Conservation (phyloP, 2,329 filamentous ascomycete species). For the Truncatella angustata region DNA sequence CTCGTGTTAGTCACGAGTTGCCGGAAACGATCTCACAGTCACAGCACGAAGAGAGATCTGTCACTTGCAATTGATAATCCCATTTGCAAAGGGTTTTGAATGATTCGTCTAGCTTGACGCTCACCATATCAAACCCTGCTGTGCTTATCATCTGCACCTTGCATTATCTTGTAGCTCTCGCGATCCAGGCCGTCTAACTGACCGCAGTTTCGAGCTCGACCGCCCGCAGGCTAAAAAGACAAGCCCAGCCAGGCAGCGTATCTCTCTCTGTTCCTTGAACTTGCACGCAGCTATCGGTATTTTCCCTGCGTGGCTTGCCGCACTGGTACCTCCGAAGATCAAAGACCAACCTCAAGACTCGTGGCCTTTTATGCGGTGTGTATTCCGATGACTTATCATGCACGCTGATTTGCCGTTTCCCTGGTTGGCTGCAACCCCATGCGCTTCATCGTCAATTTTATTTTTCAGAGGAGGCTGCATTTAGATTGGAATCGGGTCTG, state of each 20-base stretch:
- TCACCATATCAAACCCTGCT: background rate
- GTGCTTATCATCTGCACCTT: slow-evolving; percentile 5
- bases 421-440: slow-evolving; percentile 1
- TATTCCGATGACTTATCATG: slow-evolving; percentile 9
- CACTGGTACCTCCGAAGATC: too few relatives aligned
- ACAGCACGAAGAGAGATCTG: too few relatives aligned
- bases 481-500: too few relatives aligned
- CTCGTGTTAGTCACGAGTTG: too few relatives aligned
- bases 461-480: too few relatives aligned
- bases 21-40: too few relatives aligned
- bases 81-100: too few relatives aligned
- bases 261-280: background rate
- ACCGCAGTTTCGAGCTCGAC: background rate
- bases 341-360: background rate
- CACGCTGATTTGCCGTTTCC: slow-evolving; percentile 8
- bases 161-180: slow-evolving; percentile 3
- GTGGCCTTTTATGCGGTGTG: slow-evolving; percentile 26
- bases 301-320: too few relatives aligned
- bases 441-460: background rate
- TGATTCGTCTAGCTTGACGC: background rate
- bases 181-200: background rate
- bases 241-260: background rate
- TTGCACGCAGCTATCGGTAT: too few relatives aligned
- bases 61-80: too few relatives aligned
- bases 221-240: slow-evolving; percentile 2